A percentile compares a stretch with the other conserved stretches of the same genome.
Conservation (phyloP, 495 filamentous ascomycete genomes). For the Aspergillus olivimuriae region DNA sequence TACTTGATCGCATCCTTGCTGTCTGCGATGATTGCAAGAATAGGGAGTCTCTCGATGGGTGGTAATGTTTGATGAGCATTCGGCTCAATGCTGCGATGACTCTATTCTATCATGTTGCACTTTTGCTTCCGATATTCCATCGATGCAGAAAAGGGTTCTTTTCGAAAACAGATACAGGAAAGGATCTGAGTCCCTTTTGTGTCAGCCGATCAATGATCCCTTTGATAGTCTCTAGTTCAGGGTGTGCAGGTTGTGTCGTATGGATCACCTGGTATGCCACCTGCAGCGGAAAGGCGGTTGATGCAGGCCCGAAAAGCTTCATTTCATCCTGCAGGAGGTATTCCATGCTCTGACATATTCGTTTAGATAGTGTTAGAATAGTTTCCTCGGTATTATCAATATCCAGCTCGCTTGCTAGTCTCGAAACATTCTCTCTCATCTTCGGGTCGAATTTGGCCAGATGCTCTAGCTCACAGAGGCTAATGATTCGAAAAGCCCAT, state of each 20-base stretch:
- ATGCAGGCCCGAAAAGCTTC: slow-evolving; percentile 36
- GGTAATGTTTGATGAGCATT: no score
- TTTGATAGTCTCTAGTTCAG: no score
- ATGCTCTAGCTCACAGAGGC: slow-evolving; percentile 19
- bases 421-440: no score
- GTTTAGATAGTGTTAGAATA: background rate
- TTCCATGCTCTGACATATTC: slow-evolving; percentile 31
- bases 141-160: background rate
- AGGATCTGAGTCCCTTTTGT: background rate
- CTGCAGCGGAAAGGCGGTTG: slow-evolving; percentile 20
- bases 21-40: no score
- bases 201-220: background rate
- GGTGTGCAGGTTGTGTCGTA: no score
- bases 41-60: no score
- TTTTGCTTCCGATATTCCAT: no score
- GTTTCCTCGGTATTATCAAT: background rate
- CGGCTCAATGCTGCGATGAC: no score
- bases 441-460: slow-evolving; percentile 1
- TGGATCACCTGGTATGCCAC: slow-evolving; percentile 5
- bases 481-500: slow-evolving; percentile 32
- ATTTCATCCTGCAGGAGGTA: slow-evolving; percentile 36
- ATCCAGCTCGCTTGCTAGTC: background rate
- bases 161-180: background rate
- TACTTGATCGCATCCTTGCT: no score
- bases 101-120: no score